Base-by-base conservation (phyloP, 2,329 filamentous ascomycete genomes). In the Waltergamsia citrina region DNA sequence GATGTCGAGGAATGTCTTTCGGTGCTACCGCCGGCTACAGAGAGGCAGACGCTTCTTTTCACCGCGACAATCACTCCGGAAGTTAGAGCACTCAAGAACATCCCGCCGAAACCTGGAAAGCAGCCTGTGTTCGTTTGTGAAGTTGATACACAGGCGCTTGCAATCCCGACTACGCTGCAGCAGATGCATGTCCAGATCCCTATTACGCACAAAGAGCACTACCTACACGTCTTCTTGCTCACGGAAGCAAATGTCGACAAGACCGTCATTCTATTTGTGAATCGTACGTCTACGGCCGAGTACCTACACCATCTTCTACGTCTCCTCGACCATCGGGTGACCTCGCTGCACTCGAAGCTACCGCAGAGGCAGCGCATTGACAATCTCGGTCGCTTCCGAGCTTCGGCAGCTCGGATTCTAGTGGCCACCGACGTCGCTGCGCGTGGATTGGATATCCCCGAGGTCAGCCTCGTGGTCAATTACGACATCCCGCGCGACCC, bases 401-500 rank as follows among this genome's bases (percentile, higher is more conserved):
- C 92, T 3, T 75, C 78, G 6, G 92, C 87, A 0, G 87, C 92
- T 6, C 74, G 90, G 11, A 83, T 98, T 37, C 73, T 98, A 2
- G 84, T 98, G 9, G 90, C 92, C 2, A 98, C 92, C 1, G 92
- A 98, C 53, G 88, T 98, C 11, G 92, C 92, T 1, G 85, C 87
- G 15, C 76, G 92, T 56, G 92, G 92, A 69, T 74, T 98, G 4
- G 92, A 98, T 62, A 95, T 98, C 41, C 90, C 90, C 2, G 84
- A 87, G 45, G 90, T 96, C 6, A 81, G 74, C 35, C 61, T 96
- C 12, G 92, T 98, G 3, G 65, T 98, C 51, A 96, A 98, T 60
- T 98, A 88, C 59, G 92, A 98, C 53, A 77, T 98, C 1, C 92
- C 92, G 0, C 78, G 90, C n/a, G 86, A 95, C 52, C 86, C 90